These are phyloP conservation scores for Ambrosia hybrid DNA, from an alignment of 140 eudicot genomes.

Conservation along the genomic window DNA sequence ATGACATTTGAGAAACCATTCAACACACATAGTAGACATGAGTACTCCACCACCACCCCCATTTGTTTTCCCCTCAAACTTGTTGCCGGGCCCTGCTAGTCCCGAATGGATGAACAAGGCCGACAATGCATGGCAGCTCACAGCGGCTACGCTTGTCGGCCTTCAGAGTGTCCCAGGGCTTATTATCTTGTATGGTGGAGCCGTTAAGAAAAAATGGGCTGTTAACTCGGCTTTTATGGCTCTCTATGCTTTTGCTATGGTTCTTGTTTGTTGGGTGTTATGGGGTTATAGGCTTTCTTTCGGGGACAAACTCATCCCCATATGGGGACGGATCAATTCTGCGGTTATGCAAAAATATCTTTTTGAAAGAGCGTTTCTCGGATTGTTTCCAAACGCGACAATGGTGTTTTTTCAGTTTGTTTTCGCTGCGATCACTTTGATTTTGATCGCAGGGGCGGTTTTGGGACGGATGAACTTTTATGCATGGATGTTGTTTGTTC, in stretches of 20 bases:
- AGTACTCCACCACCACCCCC: constrained; percentile 15
- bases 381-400: constrained; percentile 30
- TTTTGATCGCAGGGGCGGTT: constrained; percentile 29
- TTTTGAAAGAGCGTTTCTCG: constrained; percentile 14
- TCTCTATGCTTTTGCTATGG: constrained; percentile 31
- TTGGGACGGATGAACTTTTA: constrained; percentile 33
- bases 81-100: background rate
- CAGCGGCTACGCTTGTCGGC: constrained; percentile 30
- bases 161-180: constrained; percentile 32
- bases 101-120: constrained; percentile 29
- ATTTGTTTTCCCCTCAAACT: constrained; percentile 11
- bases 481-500: constrained; percentile 32
- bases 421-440: constrained; percentile 29
- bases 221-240: constrained; percentile 34
- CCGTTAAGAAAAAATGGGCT: constrained; percentile 35
- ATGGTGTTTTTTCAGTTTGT: constrained; percentile 34
- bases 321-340: constrained; percentile 14
- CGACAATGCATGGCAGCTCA: constrained; percentile 30
- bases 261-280: constrained; percentile 34
- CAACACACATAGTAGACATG: constrained; percentile 19
- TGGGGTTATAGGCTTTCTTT: constrained; percentile 33
- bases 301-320: constrained; percentile 21
- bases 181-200: constrained; percentile 30
- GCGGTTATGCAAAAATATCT: constrained; percentile 21
- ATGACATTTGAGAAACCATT: background rate